Evolutionary conservation across 352 stramenopile genomes (phyloP), one percentile per base, ranked within the genome.

Genomic region (Pythium apleroticum): DNA sequence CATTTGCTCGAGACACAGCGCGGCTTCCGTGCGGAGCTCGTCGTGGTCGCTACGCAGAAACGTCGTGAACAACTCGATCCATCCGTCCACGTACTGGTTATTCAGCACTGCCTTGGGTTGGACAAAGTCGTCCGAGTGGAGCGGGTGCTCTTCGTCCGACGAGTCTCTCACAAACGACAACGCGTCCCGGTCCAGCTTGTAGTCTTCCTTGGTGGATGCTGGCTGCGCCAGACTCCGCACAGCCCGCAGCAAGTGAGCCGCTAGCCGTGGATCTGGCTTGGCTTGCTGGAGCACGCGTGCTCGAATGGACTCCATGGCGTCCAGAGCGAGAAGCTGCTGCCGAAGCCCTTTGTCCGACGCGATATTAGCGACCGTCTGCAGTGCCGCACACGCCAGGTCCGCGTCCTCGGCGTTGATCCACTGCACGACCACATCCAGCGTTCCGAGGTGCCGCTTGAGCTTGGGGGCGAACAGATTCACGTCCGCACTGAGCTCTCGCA

Each of bases 51-150:
- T 84, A 20, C 76, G 75, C 8, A 90, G 43, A 31, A 88, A 87
- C 12, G 80, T 70, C 10, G 81, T 89, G 57, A 90, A 90, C n/a
- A 92, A 49, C 50, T 90, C 84, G 52, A 92, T 90, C 84, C 84
- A 93, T 4, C 84, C 84, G 54, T 88, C 79, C 3, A 91, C 77
- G 64, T 89, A 88, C 30, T 78, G 75, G 33, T 78, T 71, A 4
- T 65, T 75, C 10, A 76, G 49, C 20, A 85, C 68, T 14, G 71
- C 62, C 19, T 72, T 72, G 0, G 81, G 76, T 11, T 76, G 75
- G 31, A 88, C 73, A 15, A 89, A 71, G 30, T 88, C 81, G 43
- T 91, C 80, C 43, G 84, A 67, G 20, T 90, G 75, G 15, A 88
- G 64, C 1, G 75, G 72, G 19, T 74, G 52, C 39, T 86, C 78